phyloP scores from a whole-genome alignment of 2,329 filamentous ascomycete species.

The Dendryphion nanum region DNA sequence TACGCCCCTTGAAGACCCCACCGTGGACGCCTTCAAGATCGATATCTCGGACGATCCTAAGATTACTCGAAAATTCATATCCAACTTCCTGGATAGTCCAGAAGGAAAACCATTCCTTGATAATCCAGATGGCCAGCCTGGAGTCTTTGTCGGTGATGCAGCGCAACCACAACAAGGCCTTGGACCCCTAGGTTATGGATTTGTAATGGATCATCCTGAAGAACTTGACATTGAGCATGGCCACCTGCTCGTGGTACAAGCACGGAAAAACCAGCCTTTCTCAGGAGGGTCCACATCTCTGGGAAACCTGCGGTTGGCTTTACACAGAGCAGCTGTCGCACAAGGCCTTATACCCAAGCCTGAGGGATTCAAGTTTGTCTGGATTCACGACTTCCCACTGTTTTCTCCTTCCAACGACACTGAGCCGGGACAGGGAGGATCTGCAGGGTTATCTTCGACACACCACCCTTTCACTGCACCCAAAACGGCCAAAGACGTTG shows the following conservation, averaged over 20 bases:
- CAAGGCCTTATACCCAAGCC: slow-evolving; percentile 54
- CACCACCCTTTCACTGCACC: slow-evolving; percentile 97
- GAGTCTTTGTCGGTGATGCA: slow-evolving; percentile 72
- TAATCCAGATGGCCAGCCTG: slow-evolving; percentile 76
- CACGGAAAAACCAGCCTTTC: slow-evolving; percentile 64
- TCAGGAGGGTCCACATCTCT: slow-evolving; percentile 71
- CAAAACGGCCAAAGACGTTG: slow-evolving; percentile 67
- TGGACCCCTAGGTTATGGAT: slow-evolving; percentile 73
- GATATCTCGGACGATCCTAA: slow-evolving; percentile 54
- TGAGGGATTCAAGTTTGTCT: slow-evolving; percentile 66
- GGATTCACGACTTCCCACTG: slow-evolving; percentile 89
- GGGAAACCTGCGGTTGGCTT: slow-evolving; percentile 68
- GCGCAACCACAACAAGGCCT: slow-evolving; percentile 74
- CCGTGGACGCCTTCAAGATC: slow-evolving; percentile 74
- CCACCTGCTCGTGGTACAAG: slow-evolving; percentile 79
- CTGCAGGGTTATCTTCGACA: slow-evolving; percentile 77
- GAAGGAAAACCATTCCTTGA: slow-evolving; percentile 57
- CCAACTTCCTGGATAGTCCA: slow-evolving; percentile 68
- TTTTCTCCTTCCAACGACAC: slow-evolving; percentile 70
- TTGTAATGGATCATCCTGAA: slow-evolving; percentile 57
- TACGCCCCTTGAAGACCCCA: slow-evolving; percentile 63
- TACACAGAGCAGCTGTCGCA: slow-evolving; percentile 70
- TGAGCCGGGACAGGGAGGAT: slow-evolving; percentile 77
- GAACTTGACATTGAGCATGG: slow-evolving; percentile 58
- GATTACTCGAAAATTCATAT: slow-evolving; percentile 61